Evolutionary conservation across 2,329 filamentous ascomycete species (phyloP).

Genomic region (Podosphaera aphanis): DNA sequence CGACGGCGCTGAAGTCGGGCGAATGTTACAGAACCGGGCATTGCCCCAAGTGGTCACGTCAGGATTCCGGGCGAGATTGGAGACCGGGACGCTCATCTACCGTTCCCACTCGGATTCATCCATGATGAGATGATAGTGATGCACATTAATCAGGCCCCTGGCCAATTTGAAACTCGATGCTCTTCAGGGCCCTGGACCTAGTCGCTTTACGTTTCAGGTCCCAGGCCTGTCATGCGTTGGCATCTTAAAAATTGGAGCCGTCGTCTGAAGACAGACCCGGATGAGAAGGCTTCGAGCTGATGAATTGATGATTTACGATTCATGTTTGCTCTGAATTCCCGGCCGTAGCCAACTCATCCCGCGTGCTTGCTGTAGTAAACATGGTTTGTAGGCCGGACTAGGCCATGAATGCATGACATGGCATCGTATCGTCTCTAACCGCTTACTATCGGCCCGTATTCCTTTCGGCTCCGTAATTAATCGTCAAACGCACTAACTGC

Average conservation of each 20-base stretch:
- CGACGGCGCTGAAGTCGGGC: neutral
- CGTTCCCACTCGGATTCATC: neutral
- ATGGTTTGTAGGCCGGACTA: neutral
- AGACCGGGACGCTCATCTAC: neutral
- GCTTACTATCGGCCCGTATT: neutral
- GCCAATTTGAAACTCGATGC: neutral
- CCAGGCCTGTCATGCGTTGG: neutral
- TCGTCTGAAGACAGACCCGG: neutral
- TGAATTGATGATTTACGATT: neutral
- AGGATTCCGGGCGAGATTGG: neutral
- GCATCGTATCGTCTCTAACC: neutral
- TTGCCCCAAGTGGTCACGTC: neutral
- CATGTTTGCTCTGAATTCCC: neutral
- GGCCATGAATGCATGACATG: neutral
- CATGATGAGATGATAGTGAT: neutral
- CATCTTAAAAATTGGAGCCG: neutral
- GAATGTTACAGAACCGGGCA: neutral
- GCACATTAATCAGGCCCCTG: constrained; percentile 1
- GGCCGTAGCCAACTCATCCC: neutral
- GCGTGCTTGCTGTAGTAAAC: neutral
- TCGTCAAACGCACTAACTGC: neutral
- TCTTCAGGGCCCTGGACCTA: neutral
- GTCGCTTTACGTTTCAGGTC: neutral
- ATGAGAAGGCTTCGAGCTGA: neutral
- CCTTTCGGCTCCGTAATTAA: neutral